Conservation (phyloP, 306 rosid species). For the Vigna hirtella region DNA sequence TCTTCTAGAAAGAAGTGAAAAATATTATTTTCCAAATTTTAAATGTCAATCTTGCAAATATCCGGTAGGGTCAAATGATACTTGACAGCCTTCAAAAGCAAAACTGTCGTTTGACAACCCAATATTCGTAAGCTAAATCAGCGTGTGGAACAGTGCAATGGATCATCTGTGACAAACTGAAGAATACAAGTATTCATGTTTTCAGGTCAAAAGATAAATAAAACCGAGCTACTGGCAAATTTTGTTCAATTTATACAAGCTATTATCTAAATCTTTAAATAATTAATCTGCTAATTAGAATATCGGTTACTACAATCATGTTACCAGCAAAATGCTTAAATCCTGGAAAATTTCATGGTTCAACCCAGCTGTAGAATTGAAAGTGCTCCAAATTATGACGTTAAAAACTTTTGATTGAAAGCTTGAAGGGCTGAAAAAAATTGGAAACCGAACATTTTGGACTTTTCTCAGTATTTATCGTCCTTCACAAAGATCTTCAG, state of each 20-base stretch:
- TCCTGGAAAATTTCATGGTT: slow-evolving; percentile 38
- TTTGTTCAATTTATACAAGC: slow-evolving; percentile 39
- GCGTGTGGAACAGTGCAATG: neutral
- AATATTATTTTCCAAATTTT: too few relatives aligned
- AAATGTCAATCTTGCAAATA: too few relatives aligned
- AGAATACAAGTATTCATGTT: slow-evolving; percentile 1
- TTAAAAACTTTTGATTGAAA: slow-evolving; percentile 36
- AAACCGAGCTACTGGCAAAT: slow-evolving; percentile 23
- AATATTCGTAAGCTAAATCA: neutral
- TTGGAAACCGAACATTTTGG: neutral
- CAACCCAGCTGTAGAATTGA: slow-evolving; percentile 41
- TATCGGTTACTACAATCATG: slow-evolving; percentile 3
- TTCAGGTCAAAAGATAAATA: slow-evolving; percentile 22
- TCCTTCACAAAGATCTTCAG: slow-evolving; percentile 99
- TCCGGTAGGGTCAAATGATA: too few relatives aligned
- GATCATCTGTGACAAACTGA: neutral
- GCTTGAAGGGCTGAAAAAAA: neutral
- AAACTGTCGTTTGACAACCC: too few relatives aligned
- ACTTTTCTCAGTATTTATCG: slow-evolving; percentile 56
- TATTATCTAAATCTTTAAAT: neutral
- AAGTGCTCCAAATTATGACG: slow-evolving; percentile 30
- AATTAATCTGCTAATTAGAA: slow-evolving; percentile 28
- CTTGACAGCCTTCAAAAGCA: too few relatives aligned
- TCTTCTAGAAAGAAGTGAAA: too few relatives aligned
- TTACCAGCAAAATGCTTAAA: slow-evolving; percentile 42